phyloP scores from a whole-genome alignment of 2,329 filamentous ascomycete genomes.

The Juglanconis oblonga region DNA sequence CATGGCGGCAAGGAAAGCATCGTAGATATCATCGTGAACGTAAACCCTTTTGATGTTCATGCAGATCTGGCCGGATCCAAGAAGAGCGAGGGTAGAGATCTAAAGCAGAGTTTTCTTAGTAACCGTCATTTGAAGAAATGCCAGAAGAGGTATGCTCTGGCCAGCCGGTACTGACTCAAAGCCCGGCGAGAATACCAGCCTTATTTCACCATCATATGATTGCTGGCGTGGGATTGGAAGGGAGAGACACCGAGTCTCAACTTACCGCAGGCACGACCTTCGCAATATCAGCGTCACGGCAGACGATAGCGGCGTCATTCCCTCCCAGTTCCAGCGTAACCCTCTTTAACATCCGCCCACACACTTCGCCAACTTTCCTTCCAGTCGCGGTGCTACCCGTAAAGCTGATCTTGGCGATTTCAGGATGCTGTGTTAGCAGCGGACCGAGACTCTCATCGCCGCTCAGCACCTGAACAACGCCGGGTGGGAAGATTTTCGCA shows the following conservation, averaged over 20 bases:
- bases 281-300: slow-evolving; percentile 41
- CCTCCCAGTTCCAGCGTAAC: slow-evolving; percentile 42
- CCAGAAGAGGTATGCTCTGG: no score
- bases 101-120: background rate
- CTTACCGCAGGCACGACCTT: slow-evolving; percentile 27
- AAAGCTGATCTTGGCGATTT: slow-evolving; percentile 61
- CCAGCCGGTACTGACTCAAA: no score
- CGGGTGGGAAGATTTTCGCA: slow-evolving; percentile 55
- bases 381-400: slow-evolving; percentile 48
- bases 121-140: background rate
- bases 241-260: background rate
- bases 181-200: no score
- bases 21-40: slow-evolving; percentile 49
- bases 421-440: slow-evolving; percentile 56
- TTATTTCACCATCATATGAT: no score
- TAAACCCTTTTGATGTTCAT: slow-evolving; percentile 48
- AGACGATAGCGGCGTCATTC: slow-evolving; percentile 38
- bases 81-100: slow-evolving; percentile 48
- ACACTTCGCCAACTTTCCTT: slow-evolving; percentile 39
- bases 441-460: slow-evolving; percentile 61
- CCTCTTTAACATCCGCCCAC: slow-evolving; percentile 43
- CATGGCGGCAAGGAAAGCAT: slow-evolving; percentile 43
- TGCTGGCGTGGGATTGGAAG: no score
- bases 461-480: slow-evolving; percentile 59
- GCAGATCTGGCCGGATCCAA: slow-evolving; percentile 55